Percentiles rank a stretch among this genome's conserved stretches.
Evolutionary conservation across 345 rosid genomes (phyloP).

Genomic region (Cardamine chenopodiifolia): DNA sequence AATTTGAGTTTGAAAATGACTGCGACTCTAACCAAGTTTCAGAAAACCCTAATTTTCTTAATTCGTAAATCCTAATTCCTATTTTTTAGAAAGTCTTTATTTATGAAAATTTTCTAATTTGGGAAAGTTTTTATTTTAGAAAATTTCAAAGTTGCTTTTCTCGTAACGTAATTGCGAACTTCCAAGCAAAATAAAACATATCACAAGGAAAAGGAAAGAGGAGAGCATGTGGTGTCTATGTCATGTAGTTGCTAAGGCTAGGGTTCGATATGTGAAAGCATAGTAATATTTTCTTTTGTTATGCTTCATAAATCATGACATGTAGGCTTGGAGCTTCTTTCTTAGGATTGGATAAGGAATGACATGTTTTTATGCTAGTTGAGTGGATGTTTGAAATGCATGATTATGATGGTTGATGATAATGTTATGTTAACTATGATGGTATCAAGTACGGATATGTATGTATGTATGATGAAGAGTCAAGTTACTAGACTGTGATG

Average conservation of each 20-base stretch:
- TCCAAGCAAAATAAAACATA: too few relatives aligned
- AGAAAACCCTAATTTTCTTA: too few relatives aligned
- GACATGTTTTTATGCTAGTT: neutral
- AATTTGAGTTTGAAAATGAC: too few relatives aligned
- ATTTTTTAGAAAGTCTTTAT: too few relatives aligned
- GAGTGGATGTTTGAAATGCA: neutral
- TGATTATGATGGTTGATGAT: neutral
- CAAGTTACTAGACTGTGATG: neutral
- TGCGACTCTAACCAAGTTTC: too few relatives aligned
- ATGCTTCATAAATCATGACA: neutral
- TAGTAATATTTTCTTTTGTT: neutral
- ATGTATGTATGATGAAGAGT: neutral
- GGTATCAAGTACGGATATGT: neutral
- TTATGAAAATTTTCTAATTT: too few relatives aligned
- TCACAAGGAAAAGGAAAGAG: too few relatives aligned
- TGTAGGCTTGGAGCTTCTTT: neutral
- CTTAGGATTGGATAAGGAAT: neutral
- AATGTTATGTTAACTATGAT: neutral
- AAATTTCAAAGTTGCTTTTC: too few relatives aligned
- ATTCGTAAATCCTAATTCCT: too few relatives aligned
- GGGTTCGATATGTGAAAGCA: neutral
- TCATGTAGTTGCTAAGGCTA: neutral
- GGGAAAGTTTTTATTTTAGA: too few relatives aligned
- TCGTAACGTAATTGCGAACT: too few relatives aligned
- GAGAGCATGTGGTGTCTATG: too few relatives aligned